phyloP scores from a whole-genome alignment of 768 basidiomycete genomes.

The Pholiota molesta region DNA sequence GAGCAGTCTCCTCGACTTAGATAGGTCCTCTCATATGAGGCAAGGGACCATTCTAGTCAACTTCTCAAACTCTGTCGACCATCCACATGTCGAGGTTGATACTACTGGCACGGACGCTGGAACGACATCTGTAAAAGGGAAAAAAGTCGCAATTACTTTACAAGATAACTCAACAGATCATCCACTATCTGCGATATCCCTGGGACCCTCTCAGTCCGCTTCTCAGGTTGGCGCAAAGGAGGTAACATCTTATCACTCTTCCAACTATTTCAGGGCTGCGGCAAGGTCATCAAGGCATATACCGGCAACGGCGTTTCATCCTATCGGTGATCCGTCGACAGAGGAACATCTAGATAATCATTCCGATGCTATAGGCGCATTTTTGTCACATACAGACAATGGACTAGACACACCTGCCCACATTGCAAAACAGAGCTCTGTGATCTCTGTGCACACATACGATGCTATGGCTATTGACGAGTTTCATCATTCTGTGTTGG shows the following conservation, averaged over 20 bases:
- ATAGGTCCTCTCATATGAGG: constrained; percentile 7
- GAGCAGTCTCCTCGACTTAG: constrained; percentile 7
- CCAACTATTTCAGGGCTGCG: constrained; percentile 16
- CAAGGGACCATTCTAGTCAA: constrained; percentile 17
- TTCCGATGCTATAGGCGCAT: neutral
- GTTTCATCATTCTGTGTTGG: neutral
- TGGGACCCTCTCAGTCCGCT: constrained; percentile 34
- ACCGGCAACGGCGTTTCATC: neutral
- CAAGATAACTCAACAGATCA: neutral
- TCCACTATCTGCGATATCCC: constrained; percentile 16
- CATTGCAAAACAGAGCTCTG: neutral
- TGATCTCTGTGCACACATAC: neutral
- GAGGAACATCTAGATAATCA: neutral
- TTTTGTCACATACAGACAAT: neutral
- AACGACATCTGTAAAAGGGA: neutral
- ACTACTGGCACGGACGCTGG: neutral
- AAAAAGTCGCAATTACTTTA: neutral
- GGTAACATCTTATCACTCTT: neutral
- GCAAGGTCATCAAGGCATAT: neutral
- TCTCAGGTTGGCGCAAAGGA: constrained; percentile 24
- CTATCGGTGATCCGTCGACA: neutral
- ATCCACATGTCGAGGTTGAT: neutral
- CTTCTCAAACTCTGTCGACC: constrained; percentile 3
- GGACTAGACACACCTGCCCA: neutral
- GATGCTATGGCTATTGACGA: neutral